Base-by-base conservation (phyloP, 1,284 basidiomycete genomes). In the Sporisorium exsertum region DNA sequence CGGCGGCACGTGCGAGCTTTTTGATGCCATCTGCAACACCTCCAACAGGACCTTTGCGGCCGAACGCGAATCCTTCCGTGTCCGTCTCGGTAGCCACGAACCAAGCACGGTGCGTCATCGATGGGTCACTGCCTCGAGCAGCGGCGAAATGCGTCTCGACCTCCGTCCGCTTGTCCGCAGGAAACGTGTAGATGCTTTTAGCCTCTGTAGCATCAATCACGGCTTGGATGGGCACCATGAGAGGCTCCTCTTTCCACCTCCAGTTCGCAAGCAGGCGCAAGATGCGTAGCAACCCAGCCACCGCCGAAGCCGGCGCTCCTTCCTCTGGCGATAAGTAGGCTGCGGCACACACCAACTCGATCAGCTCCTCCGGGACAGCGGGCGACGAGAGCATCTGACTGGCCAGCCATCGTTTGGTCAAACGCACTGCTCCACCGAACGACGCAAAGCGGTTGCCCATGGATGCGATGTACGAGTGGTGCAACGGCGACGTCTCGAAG, bases 371-470 rank as follows among this genome's bases (percentile, higher is more conserved):
- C 6, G 89, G 88, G 46, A 95, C 87, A 76, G 94, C 91, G 1
- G 89, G 87, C 18, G 93, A 88, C 15, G 79, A 65, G 24, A 98
- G 89, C 92, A 96, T 93, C 86, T 99, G 97, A 1, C 92, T 88
- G 0, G 92, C 90, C 52, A 98, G 87, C 97, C 97, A 99, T 55
- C 97, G 90, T 87, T 98, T 96, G 45, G 93, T 90, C 24, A 99
- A 88, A 29, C 97, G 89, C 22, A 93, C 92, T 0, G 95, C 95
- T 7, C 92, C 91, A 2, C 93, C 88, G 83, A 92, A 97, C 7
- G 94, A 92, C 0, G 91, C 87, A 82, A 91, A 92, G 51, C 90
- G 90, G 84, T 97, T 94, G 57, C 91, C 91, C 40, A 99, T 87
- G 2, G 92, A 90, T 1, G 91, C 89, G 37, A 98, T 88, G 1